phyloP scores from a whole-genome alignment of 139 green algal species.

The Pycnococcus provasolii region DNA sequence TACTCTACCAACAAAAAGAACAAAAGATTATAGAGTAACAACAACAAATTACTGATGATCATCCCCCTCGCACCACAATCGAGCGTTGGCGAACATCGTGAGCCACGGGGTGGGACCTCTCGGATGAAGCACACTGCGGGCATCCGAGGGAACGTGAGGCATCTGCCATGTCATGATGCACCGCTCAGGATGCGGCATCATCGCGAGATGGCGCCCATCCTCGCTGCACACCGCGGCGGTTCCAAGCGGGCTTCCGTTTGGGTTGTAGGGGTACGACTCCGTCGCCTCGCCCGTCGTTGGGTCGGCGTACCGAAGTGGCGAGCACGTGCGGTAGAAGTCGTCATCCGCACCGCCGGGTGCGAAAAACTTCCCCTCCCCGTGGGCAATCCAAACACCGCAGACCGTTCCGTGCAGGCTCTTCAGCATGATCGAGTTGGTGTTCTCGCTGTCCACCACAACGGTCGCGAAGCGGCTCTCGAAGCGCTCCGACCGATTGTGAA shows the following conservation, averaged over 20 bases:
- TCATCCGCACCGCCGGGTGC: too few relatives aligned
- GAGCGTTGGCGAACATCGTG: conserved; percentile 94
- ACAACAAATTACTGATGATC: too few relatives aligned
- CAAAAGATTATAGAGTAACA: too few relatives aligned
- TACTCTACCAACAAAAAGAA: too few relatives aligned
- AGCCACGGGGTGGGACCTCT: conserved; percentile 82
- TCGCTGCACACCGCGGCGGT: conserved; percentile 84
- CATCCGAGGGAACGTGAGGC: conserved; percentile 38
- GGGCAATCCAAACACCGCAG: conserved; percentile 89
- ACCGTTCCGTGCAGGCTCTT: conserved; percentile 71
- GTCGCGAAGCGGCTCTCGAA: conserved; percentile 74
- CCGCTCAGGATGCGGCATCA: conserved; percentile 98
- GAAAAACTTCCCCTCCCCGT: conserved; percentile 78
- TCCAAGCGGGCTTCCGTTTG: conserved; percentile 86
- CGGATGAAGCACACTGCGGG: conserved; percentile 21
- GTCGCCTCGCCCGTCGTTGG: conserved; percentile 43
- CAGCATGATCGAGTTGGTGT: conserved; percentile 75
- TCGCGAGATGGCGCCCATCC: conserved; percentile 88
- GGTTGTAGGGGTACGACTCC: conserved; percentile 89
- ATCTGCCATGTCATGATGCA: conserved; percentile 91
- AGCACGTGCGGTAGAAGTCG: too few relatives aligned
- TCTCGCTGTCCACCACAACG: conserved; percentile 53
- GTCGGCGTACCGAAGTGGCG: conserved; percentile 55
- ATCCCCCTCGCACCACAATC: conserved; percentile 44
- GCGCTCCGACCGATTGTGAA: conserved; percentile 81